Evolutionary conservation across 768 basidiomycete genomes (phyloP).

Genomic region (Chalciporus piperatus): DNA sequence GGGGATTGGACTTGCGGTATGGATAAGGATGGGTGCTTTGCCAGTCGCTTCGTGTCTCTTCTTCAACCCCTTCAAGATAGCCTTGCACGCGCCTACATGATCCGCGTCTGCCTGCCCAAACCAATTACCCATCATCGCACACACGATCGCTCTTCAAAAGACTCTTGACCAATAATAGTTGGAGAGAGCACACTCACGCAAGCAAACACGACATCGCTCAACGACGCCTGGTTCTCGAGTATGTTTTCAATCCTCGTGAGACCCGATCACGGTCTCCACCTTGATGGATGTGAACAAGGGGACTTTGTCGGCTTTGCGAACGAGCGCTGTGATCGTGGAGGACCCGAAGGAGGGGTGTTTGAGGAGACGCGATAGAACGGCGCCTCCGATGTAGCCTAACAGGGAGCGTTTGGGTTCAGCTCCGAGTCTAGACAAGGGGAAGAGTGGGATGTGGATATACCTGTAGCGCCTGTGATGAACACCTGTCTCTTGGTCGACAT

Average conservation of each 20-base stretch:
- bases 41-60: constrained; percentile 42
- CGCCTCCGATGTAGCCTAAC: constrained; percentile 36
- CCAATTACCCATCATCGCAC: too few species aligned
- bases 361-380: constrained; percentile 31
- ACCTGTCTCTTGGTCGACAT: constrained; percentile 34
- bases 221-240: constrained; percentile 42
- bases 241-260: constrained; percentile 43
- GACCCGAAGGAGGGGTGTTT: constrained; percentile 18
- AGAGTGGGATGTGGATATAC: constrained; percentile 15
- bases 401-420: not conserved
- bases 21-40: constrained; percentile 48
- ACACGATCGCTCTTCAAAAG: too few species aligned
- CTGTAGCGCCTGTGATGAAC: constrained; percentile 44
- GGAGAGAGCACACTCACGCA: constrained; percentile 36
- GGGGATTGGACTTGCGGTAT: constrained; percentile 62
- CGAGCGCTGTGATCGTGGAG: constrained; percentile 27
- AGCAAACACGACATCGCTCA: constrained; percentile 45
- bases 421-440: not conserved
- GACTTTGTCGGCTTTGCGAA: constrained; percentile 30
- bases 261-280: constrained; percentile 37
- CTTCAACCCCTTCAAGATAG: constrained; percentile 53
- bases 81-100: constrained; percentile 40
- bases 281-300: constrained; percentile 21
- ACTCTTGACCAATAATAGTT: too few species aligned
- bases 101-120: constrained; percentile 50